Evolutionary conservation across 441 rosid species (phyloP).

Genomic region (Jatropha podagrica): DNA sequence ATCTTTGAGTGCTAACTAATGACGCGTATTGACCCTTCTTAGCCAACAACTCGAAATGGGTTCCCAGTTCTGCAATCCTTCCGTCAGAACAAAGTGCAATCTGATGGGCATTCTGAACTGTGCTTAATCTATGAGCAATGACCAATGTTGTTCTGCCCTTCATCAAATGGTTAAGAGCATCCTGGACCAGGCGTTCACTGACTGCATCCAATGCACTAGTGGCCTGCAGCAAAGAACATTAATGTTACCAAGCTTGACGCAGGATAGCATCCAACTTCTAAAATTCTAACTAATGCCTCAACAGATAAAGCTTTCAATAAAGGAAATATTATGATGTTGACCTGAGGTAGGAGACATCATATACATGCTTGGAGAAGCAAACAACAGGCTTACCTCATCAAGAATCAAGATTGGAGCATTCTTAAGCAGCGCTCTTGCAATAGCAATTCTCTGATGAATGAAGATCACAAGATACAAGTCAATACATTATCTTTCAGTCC

Average conservation of each 20-base stretch:
- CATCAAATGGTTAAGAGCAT: constrained; percentile 79
- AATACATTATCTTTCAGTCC: constrained; percentile 11
- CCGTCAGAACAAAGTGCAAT: constrained; percentile 83
- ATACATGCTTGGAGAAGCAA: constrained; percentile 8
- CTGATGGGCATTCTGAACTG: constrained; percentile 87
- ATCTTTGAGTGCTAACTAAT: constrained; percentile 81
- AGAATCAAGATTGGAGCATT: constrained; percentile 84
- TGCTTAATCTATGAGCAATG: constrained; percentile 92
- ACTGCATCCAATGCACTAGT: constrained; percentile 92
- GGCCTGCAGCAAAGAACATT: constrained; percentile 48
- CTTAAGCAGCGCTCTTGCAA: constrained; percentile 83
- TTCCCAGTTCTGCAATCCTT: constrained; percentile 73
- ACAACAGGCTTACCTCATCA: constrained; percentile 62
- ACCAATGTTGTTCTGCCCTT: constrained; percentile 86
- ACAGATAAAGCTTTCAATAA: background rate
- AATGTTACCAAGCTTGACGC: constrained; percentile 8
- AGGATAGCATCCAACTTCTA: background rate
- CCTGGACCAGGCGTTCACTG: constrained; percentile 85
- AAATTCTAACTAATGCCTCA: background rate
- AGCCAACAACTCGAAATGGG: constrained; percentile 68
- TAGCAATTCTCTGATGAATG: constrained; percentile 75
- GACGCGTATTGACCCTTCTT: constrained; percentile 80
- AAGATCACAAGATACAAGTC: constrained; percentile 19
- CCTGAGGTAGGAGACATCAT: constrained; percentile 12
- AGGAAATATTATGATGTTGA: background rate